Evolutionary conservation across 2,329 filamentous ascomycete species (phyloP).

Genomic region (Verticillium alfalfae): DNA sequence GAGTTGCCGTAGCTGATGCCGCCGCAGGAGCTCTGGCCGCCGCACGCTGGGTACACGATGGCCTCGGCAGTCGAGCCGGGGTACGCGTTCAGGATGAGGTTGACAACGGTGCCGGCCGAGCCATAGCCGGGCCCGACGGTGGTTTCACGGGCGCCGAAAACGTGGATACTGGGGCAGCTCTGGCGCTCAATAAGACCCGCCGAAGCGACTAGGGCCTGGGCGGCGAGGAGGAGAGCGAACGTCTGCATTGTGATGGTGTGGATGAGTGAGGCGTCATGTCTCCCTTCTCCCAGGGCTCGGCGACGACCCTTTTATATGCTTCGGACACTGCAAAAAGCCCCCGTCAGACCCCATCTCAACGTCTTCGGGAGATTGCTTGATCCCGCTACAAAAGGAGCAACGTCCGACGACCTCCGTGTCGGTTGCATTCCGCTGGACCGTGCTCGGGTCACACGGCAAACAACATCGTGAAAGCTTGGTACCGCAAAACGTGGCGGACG

Average conservation of each 20-base stretch:
- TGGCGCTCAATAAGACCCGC: background rate
- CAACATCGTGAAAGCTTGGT: background rate
- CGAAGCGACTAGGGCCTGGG: background rate
- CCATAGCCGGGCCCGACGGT: slow-evolving; percentile 48
- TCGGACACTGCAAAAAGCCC: too few species aligned
- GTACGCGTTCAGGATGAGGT: slow-evolving; percentile 40
- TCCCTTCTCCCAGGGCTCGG: too few species aligned
- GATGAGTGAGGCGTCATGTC: background rate
- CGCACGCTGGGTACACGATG: slow-evolving; percentile 57
- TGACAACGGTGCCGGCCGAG: slow-evolving; percentile 41
- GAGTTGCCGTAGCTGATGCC: slow-evolving; percentile 56
- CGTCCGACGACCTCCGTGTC: background rate
- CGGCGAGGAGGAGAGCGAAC: background rate
- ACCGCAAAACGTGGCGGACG: background rate
- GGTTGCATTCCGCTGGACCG: background rate
- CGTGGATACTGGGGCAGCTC: slow-evolving; percentile 33
- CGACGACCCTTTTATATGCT: background rate
- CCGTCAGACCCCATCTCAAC: too few species aligned
- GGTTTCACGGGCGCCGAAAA: slow-evolving; percentile 42
- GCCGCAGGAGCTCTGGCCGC: slow-evolving; percentile 53
- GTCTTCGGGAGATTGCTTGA: background rate
- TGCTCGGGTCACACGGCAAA: background rate
- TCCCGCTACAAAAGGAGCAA: background rate
- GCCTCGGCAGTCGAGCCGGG: slow-evolving; percentile 47
- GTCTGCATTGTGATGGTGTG: background rate